phyloP scores from a whole-genome alignment of 2,329 filamentous ascomycete species.

The Grosmannia penicillata region DNA sequence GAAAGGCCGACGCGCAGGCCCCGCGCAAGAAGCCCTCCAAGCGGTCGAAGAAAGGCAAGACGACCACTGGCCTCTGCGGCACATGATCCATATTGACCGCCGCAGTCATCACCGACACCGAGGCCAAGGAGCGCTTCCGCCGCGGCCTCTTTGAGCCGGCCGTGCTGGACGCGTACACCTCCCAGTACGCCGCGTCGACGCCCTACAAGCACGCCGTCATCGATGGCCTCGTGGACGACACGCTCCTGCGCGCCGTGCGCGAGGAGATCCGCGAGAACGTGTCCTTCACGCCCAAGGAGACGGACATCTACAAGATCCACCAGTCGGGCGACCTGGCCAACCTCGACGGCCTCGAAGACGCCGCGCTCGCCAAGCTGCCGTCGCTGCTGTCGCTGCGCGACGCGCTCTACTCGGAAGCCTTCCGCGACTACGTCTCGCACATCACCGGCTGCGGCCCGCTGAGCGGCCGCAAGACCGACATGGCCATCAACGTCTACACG shows the following conservation, averaged over 20 bases:
- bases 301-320: constrained; percentile 98
- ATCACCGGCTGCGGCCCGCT: constrained; percentile 78
- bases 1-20: constrained; percentile 37
- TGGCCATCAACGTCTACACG: constrained; percentile 98
- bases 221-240: constrained; percentile 60
- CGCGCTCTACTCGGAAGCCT: constrained; percentile 78
- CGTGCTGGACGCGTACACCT: constrained; percentile 42
- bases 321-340: constrained; percentile 96
- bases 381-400: constrained; percentile 87
- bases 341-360: constrained; percentile 81
- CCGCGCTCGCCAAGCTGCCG: constrained; percentile 70
- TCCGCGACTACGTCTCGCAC: constrained; percentile 74
- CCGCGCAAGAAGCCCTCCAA: constrained; percentile 28
- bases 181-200: constrained; percentile 45
- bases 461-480: constrained; percentile 90
- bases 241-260: constrained; percentile 73
- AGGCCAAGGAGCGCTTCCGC: constrained; percentile 45
- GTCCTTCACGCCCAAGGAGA: constrained; percentile 95
- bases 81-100: background rate
- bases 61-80: background rate
- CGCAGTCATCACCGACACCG: constrained; percentile 30
- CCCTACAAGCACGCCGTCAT: constrained; percentile 93
- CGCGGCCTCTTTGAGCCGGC: constrained; percentile 48
- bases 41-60: constrained; percentile 34
- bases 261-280: constrained; percentile 81